These are phyloP conservation scores for Pseudopithomyces maydicus DNA, from an alignment of 2,329 filamentous ascomycete genomes.

Conservation along the genomic window DNA sequence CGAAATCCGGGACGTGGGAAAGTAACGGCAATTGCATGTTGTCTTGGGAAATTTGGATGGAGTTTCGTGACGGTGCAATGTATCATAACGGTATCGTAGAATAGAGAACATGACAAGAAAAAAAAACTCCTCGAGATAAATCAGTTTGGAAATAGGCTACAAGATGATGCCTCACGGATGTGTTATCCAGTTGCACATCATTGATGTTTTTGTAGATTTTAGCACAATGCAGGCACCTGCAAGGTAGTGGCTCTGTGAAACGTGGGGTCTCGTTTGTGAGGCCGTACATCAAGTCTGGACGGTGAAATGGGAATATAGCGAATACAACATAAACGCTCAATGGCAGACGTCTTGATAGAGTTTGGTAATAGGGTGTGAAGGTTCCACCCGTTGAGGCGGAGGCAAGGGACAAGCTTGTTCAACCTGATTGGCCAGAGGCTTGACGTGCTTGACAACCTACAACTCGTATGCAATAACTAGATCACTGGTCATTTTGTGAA, in stretches of 20 bases:
- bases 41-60: background rate
- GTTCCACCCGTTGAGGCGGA: background rate
- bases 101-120: too few relatives aligned
- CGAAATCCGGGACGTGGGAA: too few relatives aligned
- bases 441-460: background rate
- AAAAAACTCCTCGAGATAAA: too few relatives aligned
- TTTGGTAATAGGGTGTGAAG: background rate
- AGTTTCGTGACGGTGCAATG: too few relatives aligned
- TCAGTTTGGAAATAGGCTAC: too few relatives aligned
- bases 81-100: too few relatives aligned
- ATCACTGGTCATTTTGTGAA: background rate
- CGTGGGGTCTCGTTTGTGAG: background rate
- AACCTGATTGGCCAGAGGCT: constrained; percentile 1
- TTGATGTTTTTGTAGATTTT: too few relatives aligned
- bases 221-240: too few relatives aligned
- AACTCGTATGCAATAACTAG: background rate
- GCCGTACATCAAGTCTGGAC: background rate
- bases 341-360: background rate
- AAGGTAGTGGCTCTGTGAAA: too few relatives aligned
- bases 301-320: background rate
- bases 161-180: too few relatives aligned
- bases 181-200: too few relatives aligned
- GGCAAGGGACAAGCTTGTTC: background rate
- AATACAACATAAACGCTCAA: background rate
- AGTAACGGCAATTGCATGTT: background rate